phyloP scores from a whole-genome alignment of 2,329 filamentous ascomycete genomes.

The Neoascochyta sp. region DNA sequence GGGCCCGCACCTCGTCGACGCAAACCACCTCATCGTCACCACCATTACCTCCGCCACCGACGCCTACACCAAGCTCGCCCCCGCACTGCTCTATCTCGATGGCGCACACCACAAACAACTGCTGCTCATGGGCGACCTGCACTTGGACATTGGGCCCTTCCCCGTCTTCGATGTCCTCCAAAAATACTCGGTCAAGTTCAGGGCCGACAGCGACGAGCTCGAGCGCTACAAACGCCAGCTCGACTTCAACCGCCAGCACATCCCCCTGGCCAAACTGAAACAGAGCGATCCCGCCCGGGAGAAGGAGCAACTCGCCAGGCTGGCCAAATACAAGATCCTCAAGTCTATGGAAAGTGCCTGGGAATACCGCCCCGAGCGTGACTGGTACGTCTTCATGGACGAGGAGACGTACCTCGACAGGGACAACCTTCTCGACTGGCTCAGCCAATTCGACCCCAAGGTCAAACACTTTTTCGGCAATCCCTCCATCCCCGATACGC shows the following conservation, averaged over 20 bases:
- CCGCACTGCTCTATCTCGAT: conserved; percentile 23
- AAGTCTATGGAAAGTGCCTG: conserved; percentile 36
- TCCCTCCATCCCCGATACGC: conserved; percentile 18
- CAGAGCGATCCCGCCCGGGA: conserved; percentile 18
- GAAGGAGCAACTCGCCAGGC: conserved; percentile 11
- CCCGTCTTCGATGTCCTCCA: conserved; percentile 39
- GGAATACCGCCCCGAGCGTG: conserved; percentile 44
- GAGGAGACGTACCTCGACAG: conserved; percentile 57
- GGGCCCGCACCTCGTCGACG: conserved; percentile 17
- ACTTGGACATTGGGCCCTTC: conserved; percentile 33
- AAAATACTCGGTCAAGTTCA: conserved; percentile 26
- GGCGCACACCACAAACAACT: conserved; percentile 34
- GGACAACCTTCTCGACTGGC: conserved; percentile 52
- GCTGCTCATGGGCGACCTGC: conserved; percentile 40
- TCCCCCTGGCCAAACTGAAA: conserved; percentile 23
- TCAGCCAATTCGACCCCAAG: conserved; percentile 48
- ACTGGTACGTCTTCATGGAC: conserved; percentile 60
- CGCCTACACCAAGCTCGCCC: conserved; percentile 52
- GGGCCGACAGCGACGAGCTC: conserved; percentile 31
- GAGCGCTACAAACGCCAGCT: conserved; percentile 36
- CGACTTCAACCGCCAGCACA: conserved; percentile 24
- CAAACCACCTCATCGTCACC: conserved; percentile 47
- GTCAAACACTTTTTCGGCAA: conserved; percentile 53
- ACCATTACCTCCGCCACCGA: conserved; percentile 57
- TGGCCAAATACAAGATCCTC: conserved; percentile 42